Base-by-base conservation (phyloP, 495 filamentous ascomycete genomes). In the Oleoguttula mirabilis region DNA sequence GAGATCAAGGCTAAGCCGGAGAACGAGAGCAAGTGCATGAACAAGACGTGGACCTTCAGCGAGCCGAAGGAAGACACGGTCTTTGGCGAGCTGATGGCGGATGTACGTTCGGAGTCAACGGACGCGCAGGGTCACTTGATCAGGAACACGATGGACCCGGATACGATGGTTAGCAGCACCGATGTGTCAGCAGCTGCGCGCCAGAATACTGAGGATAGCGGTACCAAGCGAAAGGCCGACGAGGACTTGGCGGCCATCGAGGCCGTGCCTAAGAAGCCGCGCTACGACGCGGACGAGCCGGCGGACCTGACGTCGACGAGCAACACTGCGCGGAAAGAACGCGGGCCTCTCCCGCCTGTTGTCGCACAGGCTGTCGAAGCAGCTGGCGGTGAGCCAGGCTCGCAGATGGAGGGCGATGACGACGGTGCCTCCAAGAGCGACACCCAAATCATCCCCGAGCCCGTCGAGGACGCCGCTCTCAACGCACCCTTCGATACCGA, bases 1-100 rank as follows among this genome's bases (percentile, higher is more conserved):
- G 92, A 96, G 54, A 94, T 96, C 60, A 79, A 73, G 49, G 79
- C 84, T 2, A 83, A 80, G 63, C 77, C 83, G 36, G 84, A 92
- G 62, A 64, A 73, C n/a, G 66, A 70, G 32, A 55, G 62, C 32
- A 82, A 77, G 57, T 69, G 75, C 34, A 45, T 51, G 42, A 69
- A 67, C 33, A 66, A 62, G 25, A 64, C 66, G 48, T 52, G 49
- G 49, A 19, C 19, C 0, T 51, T 39, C 36, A 37, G 10, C 5
- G 17, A 11, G 3, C 20, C 36, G 3, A 17, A 19, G 24, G 32
- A 50, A 15, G 36, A 51, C 21, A 63, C 64, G 7, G 60, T 66
- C 1, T 65, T 79, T 36, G 64, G 76, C 10, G 65, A 73, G 6
- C 64, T 77, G 11, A 60, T 73, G 0, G 67, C 71, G 12, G 69